Conservation (phyloP, 345 rosid genomes). For the Acer yangbiense region DNA sequence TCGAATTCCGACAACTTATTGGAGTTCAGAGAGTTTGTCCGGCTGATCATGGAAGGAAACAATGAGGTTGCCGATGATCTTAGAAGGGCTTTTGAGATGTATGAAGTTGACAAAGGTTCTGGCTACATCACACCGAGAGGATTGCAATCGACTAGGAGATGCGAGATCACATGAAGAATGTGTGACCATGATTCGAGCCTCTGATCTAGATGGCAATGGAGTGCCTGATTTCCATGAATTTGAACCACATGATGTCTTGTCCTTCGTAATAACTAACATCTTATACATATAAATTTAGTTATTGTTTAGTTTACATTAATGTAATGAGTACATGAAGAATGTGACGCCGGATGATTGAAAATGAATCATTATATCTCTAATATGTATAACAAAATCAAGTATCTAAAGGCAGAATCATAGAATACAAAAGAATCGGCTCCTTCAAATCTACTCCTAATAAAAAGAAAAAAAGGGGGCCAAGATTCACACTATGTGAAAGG, state of each 20-base stretch:
- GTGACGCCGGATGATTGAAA: neutral
- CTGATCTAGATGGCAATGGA: slow-evolving; percentile 43
- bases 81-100: slow-evolving; percentile 39
- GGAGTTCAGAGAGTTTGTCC: slow-evolving; percentile 31
- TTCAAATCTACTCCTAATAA: neutral
- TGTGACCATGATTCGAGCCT: slow-evolving; percentile 30
- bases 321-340: neutral
- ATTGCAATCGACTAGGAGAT: slow-evolving; percentile 33
- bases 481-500: neutral
- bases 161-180: slow-evolving; percentile 32
- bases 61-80: slow-evolving; percentile 22
- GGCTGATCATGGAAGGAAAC: slow-evolving; percentile 20
- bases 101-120: slow-evolving; percentile 19
- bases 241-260: slow-evolving; percentile 38
- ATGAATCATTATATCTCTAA: neutral
- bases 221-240: slow-evolving; percentile 43
- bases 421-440: slow-evolving; percentile 17
- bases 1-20: slow-evolving; percentile 24
- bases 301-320: neutral
- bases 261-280: neutral
- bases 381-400: neutral
- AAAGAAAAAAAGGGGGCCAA: too few relatives aligned
- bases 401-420: slow-evolving; percentile 2
- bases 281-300: neutral
- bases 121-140: slow-evolving; percentile 36